phyloP scores from a whole-genome alignment of 2,329 filamentous ascomycete species.

The Dothistroma septosporum region DNA sequence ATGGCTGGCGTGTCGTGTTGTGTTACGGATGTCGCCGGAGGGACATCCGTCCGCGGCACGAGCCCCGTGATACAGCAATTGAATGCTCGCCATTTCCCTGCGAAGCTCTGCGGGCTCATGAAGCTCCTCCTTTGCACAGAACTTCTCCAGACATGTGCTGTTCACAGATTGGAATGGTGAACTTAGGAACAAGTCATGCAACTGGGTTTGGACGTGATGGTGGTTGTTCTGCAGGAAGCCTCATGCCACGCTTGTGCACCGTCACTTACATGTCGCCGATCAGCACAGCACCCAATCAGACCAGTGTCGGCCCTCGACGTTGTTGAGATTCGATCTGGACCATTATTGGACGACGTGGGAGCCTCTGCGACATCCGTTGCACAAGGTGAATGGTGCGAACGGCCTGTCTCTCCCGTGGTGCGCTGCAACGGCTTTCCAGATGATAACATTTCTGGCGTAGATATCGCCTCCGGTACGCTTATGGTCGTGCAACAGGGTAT shows the following conservation, averaged over 20 bases:
- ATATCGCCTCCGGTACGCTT: not conserved
- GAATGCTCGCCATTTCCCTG: not conserved
- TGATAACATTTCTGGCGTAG: not conserved
- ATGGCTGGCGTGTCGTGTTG: conserved; percentile 1
- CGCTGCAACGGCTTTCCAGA: not conserved
- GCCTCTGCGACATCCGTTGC: not conserved
- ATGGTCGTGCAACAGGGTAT: not conserved
- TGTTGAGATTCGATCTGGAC: not conserved
- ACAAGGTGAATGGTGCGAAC: conserved; percentile 4
- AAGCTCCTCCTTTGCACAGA: too few species aligned
- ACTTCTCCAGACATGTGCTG: too few species aligned
- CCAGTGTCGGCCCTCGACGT: not conserved
- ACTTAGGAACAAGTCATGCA: too few species aligned
- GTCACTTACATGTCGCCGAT: too few species aligned
- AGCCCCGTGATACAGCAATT: not conserved
- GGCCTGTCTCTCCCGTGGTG: not conserved
- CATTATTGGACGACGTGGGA: not conserved
- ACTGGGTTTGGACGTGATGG: too few species aligned
- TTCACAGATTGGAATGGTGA: too few species aligned
- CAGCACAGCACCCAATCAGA: not conserved
- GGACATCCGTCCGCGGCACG: not conserved
- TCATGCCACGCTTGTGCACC: too few species aligned
- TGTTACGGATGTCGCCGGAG: not conserved
- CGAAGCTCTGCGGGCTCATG: not conserved
- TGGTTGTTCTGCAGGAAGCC: too few species aligned